Conservation (phyloP, 2,329 filamentous ascomycete genomes). For the Plectosphaerella cucumerina region DNA sequence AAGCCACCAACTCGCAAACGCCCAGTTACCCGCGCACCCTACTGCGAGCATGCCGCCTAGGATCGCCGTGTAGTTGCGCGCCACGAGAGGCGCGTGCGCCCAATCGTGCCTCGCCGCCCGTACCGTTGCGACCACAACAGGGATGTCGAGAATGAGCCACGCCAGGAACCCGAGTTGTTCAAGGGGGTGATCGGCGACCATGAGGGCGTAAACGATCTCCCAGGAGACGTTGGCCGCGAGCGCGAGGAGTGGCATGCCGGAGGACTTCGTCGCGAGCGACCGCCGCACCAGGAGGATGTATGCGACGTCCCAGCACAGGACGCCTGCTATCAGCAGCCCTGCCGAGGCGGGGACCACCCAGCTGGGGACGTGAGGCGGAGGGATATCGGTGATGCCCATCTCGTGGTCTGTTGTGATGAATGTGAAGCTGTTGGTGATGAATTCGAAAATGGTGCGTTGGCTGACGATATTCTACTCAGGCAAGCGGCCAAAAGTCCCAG, state of each 20-base stretch:
- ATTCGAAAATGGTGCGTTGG: not conserved
- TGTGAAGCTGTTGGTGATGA: not conserved
- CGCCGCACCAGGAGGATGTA: slow-evolving; percentile 45
- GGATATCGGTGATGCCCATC: slow-evolving; percentile 1
- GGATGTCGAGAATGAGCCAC: slow-evolving; percentile 46
- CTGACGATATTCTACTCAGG: not conserved
- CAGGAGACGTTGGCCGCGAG: slow-evolving; percentile 47
- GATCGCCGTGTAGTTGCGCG: slow-evolving; percentile 32
- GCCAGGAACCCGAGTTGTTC: slow-evolving; percentile 39
- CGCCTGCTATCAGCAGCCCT: slow-evolving; percentile 29
- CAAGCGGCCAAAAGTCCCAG: not conserved
- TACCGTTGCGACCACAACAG: slow-evolving; percentile 41
- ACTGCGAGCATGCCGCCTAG: slow-evolving; percentile 29
- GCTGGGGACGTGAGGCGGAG: slow-evolving; percentile 11
- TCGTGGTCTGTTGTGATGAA: not conserved
- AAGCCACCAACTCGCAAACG: slow-evolving; percentile 45
- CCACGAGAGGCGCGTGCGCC: slow-evolving; percentile 33
- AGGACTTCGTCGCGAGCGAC: slow-evolving; percentile 40
- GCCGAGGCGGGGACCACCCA: slow-evolving; percentile 34
- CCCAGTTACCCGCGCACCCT: slow-evolving; percentile 32
- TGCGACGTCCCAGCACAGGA: slow-evolving; percentile 33
- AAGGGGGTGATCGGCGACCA: slow-evolving; percentile 36
- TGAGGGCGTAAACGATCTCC: slow-evolving; percentile 46
- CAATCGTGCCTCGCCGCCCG: slow-evolving; percentile 39
- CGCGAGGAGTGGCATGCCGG: slow-evolving; percentile 44